Conservation (phyloP, 2,329 filamentous ascomycete species). For the Lasiodiplodia citricola region DNA sequence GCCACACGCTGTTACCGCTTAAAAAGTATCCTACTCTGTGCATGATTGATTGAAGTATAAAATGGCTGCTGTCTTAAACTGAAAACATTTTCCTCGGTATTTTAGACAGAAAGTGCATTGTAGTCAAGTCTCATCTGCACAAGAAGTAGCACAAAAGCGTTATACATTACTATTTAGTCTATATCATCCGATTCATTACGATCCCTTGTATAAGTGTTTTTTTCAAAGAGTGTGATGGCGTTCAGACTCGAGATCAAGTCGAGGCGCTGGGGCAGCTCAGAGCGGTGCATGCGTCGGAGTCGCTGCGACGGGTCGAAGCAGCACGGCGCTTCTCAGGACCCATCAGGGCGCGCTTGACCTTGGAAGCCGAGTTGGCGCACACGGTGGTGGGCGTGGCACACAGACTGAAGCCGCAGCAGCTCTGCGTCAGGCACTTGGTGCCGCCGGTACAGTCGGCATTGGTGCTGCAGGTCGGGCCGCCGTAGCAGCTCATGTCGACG, state of each 20-base stretch:
- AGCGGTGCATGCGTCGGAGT: not conserved
- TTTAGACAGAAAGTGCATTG: too few relatives aligned
- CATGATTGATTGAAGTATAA: too few relatives aligned
- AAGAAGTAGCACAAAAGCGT: too few relatives aligned
- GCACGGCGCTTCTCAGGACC: not conserved
- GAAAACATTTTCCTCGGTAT: too few relatives aligned
- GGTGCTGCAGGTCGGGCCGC: not conserved
- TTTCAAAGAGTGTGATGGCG: too few relatives aligned
- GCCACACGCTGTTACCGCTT: too few relatives aligned
- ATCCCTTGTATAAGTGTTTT: too few relatives aligned
- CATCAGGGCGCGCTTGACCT: not conserved
- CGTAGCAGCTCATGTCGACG: not conserved
- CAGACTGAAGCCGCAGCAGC: not conserved
- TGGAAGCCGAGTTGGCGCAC: not conserved
- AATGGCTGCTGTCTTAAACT: too few relatives aligned
- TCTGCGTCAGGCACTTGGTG: not conserved
- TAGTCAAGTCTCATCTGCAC: too few relatives aligned
- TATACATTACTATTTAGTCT: too few relatives aligned
- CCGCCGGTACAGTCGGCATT: not conserved
- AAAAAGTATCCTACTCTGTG: too few relatives aligned
- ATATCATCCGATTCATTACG: too few relatives aligned
- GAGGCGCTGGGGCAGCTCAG: not conserved
- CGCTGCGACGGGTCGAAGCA: not conserved
- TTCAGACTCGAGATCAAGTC: not conserved
- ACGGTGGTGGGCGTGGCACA: not conserved